Conservation (phyloP, 2,329 filamentous ascomycete genomes). For the Cladosporium sp. region DNA sequence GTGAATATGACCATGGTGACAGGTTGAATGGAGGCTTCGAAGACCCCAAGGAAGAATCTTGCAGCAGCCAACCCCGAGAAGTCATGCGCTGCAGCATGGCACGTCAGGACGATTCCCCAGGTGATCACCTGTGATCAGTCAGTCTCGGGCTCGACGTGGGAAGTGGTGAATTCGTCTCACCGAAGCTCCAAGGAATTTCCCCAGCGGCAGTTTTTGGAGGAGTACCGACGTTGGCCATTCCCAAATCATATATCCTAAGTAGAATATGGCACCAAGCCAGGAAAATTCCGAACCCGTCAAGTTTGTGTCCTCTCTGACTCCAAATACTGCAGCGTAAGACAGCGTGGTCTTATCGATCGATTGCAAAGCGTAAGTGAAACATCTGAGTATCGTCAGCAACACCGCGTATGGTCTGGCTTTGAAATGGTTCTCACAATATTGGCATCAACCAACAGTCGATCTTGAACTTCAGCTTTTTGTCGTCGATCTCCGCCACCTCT, state of each 20-base stretch:
- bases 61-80: constrained; percentile 39
- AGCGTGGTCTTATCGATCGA: neutral
- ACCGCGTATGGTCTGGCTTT: neutral
- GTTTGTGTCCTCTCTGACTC: neutral
- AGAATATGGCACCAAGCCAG: neutral
- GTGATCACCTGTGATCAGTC: constrained; percentile 33
- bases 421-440: constrained; percentile 7
- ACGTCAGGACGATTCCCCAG: constrained; percentile 47
- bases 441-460: constrained; percentile 16
- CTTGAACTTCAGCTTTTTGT: constrained; percentile 9
- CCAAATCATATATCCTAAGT: constrained; percentile 19
- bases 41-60: constrained; percentile 61
- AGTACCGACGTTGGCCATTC: constrained; percentile 38
- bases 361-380: constrained; percentile 1
- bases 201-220: constrained; percentile 37
- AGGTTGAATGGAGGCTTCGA: constrained; percentile 62
- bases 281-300: constrained; percentile 1
- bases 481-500: constrained; percentile 13
- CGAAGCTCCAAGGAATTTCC: constrained; percentile 33
- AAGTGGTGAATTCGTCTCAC: constrained; percentile 39
- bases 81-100: constrained; percentile 12
- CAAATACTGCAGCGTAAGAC: neutral
- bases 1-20: constrained; percentile 62
- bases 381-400: constrained; percentile 5
- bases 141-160: constrained; percentile 6